Evolutionary conservation across 306 rosid genomes (phyloP), one percentile per base, ranked within the genome.

Genomic region (Rosa chinensis): DNA sequence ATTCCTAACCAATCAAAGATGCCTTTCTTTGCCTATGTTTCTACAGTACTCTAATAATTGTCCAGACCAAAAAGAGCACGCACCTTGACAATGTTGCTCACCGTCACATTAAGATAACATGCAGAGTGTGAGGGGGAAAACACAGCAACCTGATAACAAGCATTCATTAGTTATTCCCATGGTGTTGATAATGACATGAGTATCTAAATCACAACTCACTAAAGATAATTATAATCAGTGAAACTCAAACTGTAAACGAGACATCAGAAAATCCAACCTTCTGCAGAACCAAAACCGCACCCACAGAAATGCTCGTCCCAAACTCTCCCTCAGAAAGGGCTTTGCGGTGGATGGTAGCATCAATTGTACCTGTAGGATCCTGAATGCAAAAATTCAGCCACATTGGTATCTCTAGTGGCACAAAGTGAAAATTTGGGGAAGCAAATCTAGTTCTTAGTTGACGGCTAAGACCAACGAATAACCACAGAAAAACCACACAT

Each of bases 281-380:
- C 66, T 85, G 87, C 56, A 94, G 91, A 55, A 91, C 81, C 74
- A 94, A 13, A 80, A 85, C 97, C 2, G 97, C 90, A 48, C 97
- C 97, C 73, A 84, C 89, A 66, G 86, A 78, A 75, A 92, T 55
- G 72, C 78, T 86, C 87, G 84, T 94, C 76, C 86, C 76, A 73
- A 83, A 78, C 66, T 79, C 85, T 63, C 85, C 83, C 13, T 90
- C 77, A 0, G 85, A 55, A 74, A 92, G 75, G 45, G 86, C 92
- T 81, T 86, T 87, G 74, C 63, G 97, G 83, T 92, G 93, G 44
- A 94, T 75, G 81, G 81, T 91, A 44, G 95, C 98, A 52, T 75
- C 83, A 37, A 88, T 59, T 67, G 86, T 81, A 73, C 84, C 84
- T 0, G 98, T 84, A 75, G 94, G 94, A 85, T 94, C 98, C 98